Evolutionary conservation across 169 alveolate species (phyloP), one percentile per base, ranked within the genome.

Genomic region (Amoebophrya sp.): DNA sequence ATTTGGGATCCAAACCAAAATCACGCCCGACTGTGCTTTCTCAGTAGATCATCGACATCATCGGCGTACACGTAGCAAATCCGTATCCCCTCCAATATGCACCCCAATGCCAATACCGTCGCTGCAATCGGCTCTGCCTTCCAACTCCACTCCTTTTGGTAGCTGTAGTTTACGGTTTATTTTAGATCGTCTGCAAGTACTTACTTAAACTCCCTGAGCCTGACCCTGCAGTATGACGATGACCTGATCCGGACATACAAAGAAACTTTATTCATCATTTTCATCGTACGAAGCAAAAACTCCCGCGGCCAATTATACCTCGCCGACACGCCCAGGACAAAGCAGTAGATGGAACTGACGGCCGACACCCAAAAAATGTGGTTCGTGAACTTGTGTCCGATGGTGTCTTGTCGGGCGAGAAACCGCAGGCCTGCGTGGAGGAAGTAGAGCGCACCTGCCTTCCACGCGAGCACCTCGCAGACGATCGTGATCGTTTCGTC

Each of bases 81-180:
- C 88, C 88, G 88, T 3, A 83, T 32, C n/a, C 90, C 90, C 90
- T 83, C 90, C 2, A 83, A 2, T 0, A 83, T 1, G 32, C 40
- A 83, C 29, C 14, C 90, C 39, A 83, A 10, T 7, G 40, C 0
- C 90, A 83, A 12, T 23, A 83, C 41, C 40, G 33, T 83, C 32
- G 90, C 90, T 7, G 90, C 41, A 12, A 83, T 18, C 32, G 90
- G 90, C 90, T 83, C 90, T 32, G 90, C 90, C n/a, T 83, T 83
- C 90, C 90, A 83, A 23, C 33, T 3, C 90, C 90, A 83, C 90
- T 83, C 90, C 41, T 83, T 83, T 33, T 83, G 53, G 53, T 83
- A 32, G 41, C 66, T 47, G 66, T 7, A 47, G 66, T 12, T 47
- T 7, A 18, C 29, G 7, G 66, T 47, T 47, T 47, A 18, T 47